Base-by-base conservation (phyloP, 371 early-diverging fungal species). In the Mortierella sp. region DNA sequence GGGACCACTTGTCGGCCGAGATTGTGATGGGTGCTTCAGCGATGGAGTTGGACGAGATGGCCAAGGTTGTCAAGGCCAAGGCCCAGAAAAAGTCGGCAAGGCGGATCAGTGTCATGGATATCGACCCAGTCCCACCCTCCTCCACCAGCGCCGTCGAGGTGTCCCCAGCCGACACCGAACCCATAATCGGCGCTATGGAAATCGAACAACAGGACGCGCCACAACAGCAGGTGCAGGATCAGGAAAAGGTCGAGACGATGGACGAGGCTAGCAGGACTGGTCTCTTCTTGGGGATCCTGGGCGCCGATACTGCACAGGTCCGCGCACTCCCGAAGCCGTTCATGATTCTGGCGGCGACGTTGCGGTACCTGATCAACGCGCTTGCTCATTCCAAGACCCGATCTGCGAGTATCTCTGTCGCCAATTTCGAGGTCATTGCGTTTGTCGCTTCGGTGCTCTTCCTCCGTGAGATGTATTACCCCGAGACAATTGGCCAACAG, bases 371-470 rank as follows among this genome's bases (percentile, higher is more conserved):
- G 58, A 72, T 86, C 44, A 79, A 82, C 41, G 82, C 86, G 12
- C 77, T 86, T 16, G 82, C 86, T 2, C 82, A 86, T 29, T 82
- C 86, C 58, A 82, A 76, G 49, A 79, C 86, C 8, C 79, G 86
- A 3, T 86, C 86, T 4, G 71, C 82, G 29, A 86, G 82, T 46
- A 32, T 71, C 43, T 63, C 86, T 1, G 70, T 86, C 5, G 86
- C 86, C 65, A 86, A 86, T 35, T 86, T 79, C 60, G 86, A 86
- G 27, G 80, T 86, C 70, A 82, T 86, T 72, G 86, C 86, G 4
- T 81, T 86, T 75, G 86, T 86, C 24, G 86, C 82, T 1, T 74
- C 86, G 14, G 82, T 55, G 4, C 75, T 86, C 29, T 86, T 86
- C 27, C 48, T 79, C 27, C 68, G 71, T 16, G 86, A 86, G 51